Base-by-base conservation (phyloP, 257 asterid species). In the Handroanthus guayacan region DNA sequence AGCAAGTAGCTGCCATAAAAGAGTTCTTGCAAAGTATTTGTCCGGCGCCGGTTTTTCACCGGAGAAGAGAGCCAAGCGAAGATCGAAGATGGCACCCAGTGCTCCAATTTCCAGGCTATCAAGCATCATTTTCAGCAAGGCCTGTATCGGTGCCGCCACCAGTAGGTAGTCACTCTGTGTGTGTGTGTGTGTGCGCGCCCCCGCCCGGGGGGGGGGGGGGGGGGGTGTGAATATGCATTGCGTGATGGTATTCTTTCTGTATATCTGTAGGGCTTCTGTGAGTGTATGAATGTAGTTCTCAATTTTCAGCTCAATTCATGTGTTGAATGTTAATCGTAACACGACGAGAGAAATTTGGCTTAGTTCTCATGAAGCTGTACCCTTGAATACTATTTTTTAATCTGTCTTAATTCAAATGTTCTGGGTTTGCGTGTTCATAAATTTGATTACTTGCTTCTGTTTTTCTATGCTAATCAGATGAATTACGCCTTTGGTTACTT, bases 31-130 rank as follows among this genome's bases (percentile, higher is more conserved):
- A 70, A n/a, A 31, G 2, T 43, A 20, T 11, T 61, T 36, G 13
- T 47, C 62, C 52, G 34, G 25, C 3, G 71, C 48, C 50, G 18
- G 2, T 10, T 62, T 60, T 20, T 62, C 47, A 50, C 51, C 62
- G 71, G 80, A 70, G 34, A 64, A 57, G 31, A 65, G 54, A 79
- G 65, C 56, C 69, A 51, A 54, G 69, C 77, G 39, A 52, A 51
- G 6, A 17, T 81, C 64, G 45, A 72, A 48, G 63, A 72, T 51
- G 57, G 5, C 72, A 79, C 50, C 14, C 47, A 10, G 76, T 41
- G 65, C 76, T 80, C 77, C 76, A 39, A 6, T 72, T 64, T 81
- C 69, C 65, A 54, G 81, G 31, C 64, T 80, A 54, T 68, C 79
- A 20, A 48, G 55, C 10, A 74, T 58, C 69, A 43, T 77, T 62